These are phyloP conservation scores for Plasmodium inui DNA, from an alignment of 169 alveolate species.

Conservation along the genomic window DNA sequence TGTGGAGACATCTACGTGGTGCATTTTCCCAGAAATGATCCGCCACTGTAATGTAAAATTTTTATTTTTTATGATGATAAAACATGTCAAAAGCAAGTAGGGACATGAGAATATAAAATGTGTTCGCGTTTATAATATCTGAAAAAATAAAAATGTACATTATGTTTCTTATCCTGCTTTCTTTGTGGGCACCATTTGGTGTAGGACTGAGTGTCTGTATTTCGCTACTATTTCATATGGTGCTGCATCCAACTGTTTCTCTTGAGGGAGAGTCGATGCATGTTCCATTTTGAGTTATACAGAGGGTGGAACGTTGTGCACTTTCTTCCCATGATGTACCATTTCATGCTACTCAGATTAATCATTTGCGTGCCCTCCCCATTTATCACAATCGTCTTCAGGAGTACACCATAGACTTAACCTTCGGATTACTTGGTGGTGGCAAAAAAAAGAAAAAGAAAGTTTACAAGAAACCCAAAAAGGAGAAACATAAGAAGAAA, in stretches of 20 bases:
- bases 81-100: conserved; percentile 69
- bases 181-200: background rate
- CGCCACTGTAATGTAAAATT: conserved; percentile 10
- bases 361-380: background rate
- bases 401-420: conserved; percentile 64
- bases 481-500: conserved; percentile 97
- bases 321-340: background rate
- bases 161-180: background rate
- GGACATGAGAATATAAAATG: conserved; percentile 75
- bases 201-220: background rate
- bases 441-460: conserved; percentile 95
- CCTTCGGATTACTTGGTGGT: conserved; percentile 87
- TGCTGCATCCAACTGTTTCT: background rate
- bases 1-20: background rate
- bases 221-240: background rate
- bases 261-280: background rate
- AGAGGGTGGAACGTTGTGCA: background rate
- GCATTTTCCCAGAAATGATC: background rate
- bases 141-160: conserved; percentile 62
- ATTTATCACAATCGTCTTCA: background rate
- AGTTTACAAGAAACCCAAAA: conserved; percentile 94
- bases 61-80: conserved; percentile 75
- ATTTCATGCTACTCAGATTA: background rate
- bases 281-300: background rate
- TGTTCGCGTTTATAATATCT: conserved; percentile 60